Percentiles rank a stretch among this genome's conserved stretches.
Conservation (phyloP, 768 basidiomycete species). For the Trametes gibbosa region DNA sequence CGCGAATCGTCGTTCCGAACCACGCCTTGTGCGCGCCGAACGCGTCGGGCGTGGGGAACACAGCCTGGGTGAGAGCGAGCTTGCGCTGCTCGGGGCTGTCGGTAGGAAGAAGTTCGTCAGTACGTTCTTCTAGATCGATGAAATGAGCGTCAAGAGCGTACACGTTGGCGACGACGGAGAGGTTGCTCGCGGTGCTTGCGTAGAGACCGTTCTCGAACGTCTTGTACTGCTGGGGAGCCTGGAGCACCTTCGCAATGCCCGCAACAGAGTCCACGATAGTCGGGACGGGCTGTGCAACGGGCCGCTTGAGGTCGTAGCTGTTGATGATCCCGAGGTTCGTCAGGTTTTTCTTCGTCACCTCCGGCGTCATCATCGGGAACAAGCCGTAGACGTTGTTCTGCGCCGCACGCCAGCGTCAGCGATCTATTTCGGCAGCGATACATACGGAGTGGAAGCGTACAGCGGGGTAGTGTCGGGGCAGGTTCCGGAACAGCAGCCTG, state of each 20-base stretch:
- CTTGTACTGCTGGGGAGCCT: slow-evolving; percentile 1
- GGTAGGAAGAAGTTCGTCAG: not conserved
- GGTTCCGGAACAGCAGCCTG: slow-evolving; percentile 66
- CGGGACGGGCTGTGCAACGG: slow-evolving; percentile 24
- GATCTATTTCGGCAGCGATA: not conserved
- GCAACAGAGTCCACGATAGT: slow-evolving; percentile 3
- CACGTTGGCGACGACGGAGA: slow-evolving; percentile 9
- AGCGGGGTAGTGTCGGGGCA: slow-evolving; percentile 66
- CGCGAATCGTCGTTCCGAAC: slow-evolving; percentile 29
- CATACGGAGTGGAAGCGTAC: slow-evolving; percentile 17
- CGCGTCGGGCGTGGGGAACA: slow-evolving; percentile 15
- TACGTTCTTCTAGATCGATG: no score
- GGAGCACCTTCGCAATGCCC: slow-evolving; percentile 4
- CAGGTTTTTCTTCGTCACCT: slow-evolving; percentile 42
- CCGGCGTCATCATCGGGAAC: slow-evolving; percentile 78
- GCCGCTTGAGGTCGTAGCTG: slow-evolving; percentile 62
- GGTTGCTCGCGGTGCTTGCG: slow-evolving; percentile 5
- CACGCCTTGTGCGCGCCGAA: slow-evolving; percentile 21
- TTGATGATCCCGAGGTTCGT: slow-evolving; percentile 31
- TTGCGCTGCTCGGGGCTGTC: slow-evolving; percentile 5
- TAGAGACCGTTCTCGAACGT: slow-evolving; percentile 6
- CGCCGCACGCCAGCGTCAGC: not conserved
- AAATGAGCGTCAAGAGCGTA: not conserved
- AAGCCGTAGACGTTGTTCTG: slow-evolving; percentile 61
- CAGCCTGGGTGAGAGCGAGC: slow-evolving; percentile 12